Percentiles rank a stretch among this genome's conserved stretches.
Evolutionary conservation across 2,329 filamentous ascomycete species (phyloP).

Genomic region (Fusarium sp.): DNA sequence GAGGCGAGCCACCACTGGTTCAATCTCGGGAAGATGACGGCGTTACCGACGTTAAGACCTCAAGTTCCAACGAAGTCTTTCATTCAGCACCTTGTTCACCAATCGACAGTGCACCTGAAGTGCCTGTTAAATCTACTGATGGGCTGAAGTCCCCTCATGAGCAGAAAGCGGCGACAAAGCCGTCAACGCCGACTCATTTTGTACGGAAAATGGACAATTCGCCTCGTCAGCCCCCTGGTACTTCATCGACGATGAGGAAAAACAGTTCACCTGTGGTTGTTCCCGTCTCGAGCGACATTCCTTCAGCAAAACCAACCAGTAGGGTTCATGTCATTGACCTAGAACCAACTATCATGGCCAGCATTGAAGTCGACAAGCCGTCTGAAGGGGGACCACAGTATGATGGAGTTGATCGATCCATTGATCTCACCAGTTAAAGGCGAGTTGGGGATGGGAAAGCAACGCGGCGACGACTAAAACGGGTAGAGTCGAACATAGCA

Average conservation of each 20-base stretch:
- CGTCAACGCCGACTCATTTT: slow-evolving; percentile 19
- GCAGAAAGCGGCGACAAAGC: neutral
- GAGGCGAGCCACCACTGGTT: slow-evolving; percentile 26
- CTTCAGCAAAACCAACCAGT: neutral
- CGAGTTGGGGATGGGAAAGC: neutral
- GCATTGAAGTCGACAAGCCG: slow-evolving; percentile 34
- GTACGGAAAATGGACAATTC: slow-evolving; percentile 29
- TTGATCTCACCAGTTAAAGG: slow-evolving; percentile 26
- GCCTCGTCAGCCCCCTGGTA: neutral
- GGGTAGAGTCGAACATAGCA: neutral
- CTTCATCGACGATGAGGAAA: slow-evolving; percentile 20
- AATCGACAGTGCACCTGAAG: slow-evolving; percentile 3
- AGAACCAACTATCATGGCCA: slow-evolving; percentile 11
- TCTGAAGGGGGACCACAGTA: slow-evolving; percentile 37
- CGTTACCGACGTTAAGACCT: slow-evolving; percentile 29
- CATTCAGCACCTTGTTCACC: slow-evolving; percentile 40
- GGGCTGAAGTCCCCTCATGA: slow-evolving; percentile 2
- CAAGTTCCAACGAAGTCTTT: slow-evolving; percentile 28
- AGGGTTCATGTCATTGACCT: slow-evolving; percentile 11
- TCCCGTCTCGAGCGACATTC: neutral
- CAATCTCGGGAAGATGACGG: slow-evolving; percentile 33
- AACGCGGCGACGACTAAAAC: neutral
- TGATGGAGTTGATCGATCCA: slow-evolving; percentile 46
- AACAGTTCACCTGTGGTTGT: slow-evolving; percentile 15
- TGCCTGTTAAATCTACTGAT: slow-evolving; percentile 22